Percentiles rank a stretch among this genome's conserved stretches.
These are phyloP conservation scores for Cylindrotheca closterium DNA, from an alignment of 108 stramenopile species.

Conservation along the genomic window DNA sequence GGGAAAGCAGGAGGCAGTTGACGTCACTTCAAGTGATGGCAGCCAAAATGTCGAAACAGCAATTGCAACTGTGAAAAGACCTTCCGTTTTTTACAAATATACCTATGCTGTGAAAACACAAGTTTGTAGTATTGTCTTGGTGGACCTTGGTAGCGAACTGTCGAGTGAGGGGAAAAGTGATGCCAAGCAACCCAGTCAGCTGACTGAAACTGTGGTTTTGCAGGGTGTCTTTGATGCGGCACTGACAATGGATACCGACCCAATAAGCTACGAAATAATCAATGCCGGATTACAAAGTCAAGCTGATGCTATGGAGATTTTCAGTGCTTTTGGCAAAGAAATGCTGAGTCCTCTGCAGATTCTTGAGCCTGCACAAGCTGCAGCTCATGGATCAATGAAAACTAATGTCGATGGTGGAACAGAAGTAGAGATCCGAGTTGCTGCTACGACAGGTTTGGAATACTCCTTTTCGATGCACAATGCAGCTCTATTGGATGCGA, in stretches of 20 bases:
- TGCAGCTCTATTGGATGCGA: slow-evolving; percentile 69
- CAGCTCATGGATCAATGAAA: slow-evolving; percentile 49
- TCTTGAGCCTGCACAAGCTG: slow-evolving; percentile 67
- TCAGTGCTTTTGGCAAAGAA: slow-evolving; percentile 71
- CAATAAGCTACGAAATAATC: slow-evolving; percentile 25
- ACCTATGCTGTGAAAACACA: slow-evolving; percentile 23
- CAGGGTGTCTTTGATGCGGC: slow-evolving; percentile 62
- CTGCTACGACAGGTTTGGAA: slow-evolving; percentile 62
- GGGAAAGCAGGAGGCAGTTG: not conserved
- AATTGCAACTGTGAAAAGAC: not conserved
- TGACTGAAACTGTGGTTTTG: slow-evolving; percentile 69
- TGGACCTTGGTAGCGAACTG: slow-evolving; percentile 43
- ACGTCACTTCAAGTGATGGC: slow-evolving; percentile 3
- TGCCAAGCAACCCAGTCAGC: slow-evolving; percentile 4
- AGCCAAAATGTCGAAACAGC: slow-evolving; percentile 1
- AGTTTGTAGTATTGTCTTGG: slow-evolving; percentile 49
- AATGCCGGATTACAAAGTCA: slow-evolving; percentile 50
- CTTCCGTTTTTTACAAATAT: not conserved
- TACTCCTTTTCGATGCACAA: slow-evolving; percentile 80
- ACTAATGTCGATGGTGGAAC: slow-evolving; percentile 20
- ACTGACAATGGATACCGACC: slow-evolving; percentile 17
- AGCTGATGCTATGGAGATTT: slow-evolving; percentile 71
- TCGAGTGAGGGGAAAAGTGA: not conserved
- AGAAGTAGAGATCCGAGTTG: slow-evolving; percentile 60
- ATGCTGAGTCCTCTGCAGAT: slow-evolving; percentile 76